Evolutionary conservation across 352 stramenopile species (phyloP), one percentile per base, ranked within the genome.

Genomic region (Pythium rhizo-oryzae): DNA sequence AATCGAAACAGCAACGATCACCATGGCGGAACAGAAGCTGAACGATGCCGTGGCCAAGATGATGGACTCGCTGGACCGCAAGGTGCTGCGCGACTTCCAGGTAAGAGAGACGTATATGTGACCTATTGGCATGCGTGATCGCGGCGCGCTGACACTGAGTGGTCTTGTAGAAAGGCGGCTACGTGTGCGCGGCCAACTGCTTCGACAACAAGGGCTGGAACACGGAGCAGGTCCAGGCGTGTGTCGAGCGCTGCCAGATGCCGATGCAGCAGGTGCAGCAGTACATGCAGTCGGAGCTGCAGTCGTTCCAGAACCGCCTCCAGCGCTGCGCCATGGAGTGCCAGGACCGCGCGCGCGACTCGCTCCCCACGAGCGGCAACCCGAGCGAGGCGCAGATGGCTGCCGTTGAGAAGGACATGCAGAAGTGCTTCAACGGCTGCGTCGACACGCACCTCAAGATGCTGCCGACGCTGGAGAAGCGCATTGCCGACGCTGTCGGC

Each of bases 301-400:
- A 93, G 69, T 81, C 75, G 54, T 96, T 96, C 75, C 88, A 90
- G 83, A 86, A 84, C 74, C 88, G 88, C 62, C 80, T 96, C 21
- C 87, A 96, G 69, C 85, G 88, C 16, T 90, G 86, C 62, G 86
- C 81, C n/a, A 90, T 93, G 78, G 88, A 96, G 69, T 96, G 88
- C 65, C 86, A 96, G 76, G 88, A 96, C 72, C 85, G 82, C 59
- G 87, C 87, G 25, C 82, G 86, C 57, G 88, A 96, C 60, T 53
- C 74, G n/a, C 24, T 96, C 39, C 79, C 86, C 0, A 70, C 81
- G n/a, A 69, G 65, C 19, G 80, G 80, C 18, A 84, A 78, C 49
- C 85, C 85, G n/a, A 92, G 70, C 56, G 85, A 96, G 21, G 33
- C 81, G 55, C 82, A 93, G 71, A 87, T 94, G 51, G 77, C 75